Evolutionary conservation across 1,284 basidiomycete species (phyloP).

Genomic region (Ceratobasidium sp.): DNA sequence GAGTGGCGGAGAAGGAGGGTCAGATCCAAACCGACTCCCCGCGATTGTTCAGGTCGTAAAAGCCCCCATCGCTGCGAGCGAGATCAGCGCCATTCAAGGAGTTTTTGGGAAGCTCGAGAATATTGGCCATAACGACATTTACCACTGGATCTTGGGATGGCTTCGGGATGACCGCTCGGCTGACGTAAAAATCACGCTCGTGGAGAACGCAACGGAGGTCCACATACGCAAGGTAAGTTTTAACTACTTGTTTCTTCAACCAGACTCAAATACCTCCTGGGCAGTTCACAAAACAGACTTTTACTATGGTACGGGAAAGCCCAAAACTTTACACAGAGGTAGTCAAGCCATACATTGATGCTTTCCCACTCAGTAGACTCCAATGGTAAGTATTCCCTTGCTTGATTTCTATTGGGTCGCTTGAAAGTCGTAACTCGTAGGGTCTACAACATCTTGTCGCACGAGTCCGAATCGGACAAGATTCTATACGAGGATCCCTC

Average conservation of each 20-base stretch:
- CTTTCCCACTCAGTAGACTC: constrained; percentile 79
- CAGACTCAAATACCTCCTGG: constrained; percentile 32
- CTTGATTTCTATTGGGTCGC: background rate
- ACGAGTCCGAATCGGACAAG: constrained; percentile 83
- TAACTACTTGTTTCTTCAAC: background rate
- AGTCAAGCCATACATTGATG: constrained; percentile 82
- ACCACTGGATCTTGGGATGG: constrained; percentile 50
- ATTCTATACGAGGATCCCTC: constrained; percentile 75
- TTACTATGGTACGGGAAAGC: constrained; percentile 83
- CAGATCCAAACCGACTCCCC: constrained; percentile 52
- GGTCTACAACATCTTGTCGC: constrained; percentile 89
- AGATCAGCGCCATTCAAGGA: constrained; percentile 52
- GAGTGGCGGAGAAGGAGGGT: background rate
- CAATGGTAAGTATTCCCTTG: constrained; percentile 73
- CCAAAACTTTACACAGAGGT: constrained; percentile 77
- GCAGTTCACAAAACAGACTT: constrained; percentile 84
- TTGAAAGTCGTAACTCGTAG: constrained; percentile 59
- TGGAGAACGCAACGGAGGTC: constrained; percentile 84
- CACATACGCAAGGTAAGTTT: constrained; percentile 81
- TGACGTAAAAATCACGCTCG: constrained; percentile 75
- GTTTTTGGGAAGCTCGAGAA: constrained; percentile 61
- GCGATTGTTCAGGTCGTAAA: constrained; percentile 75
- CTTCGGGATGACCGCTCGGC: constrained; percentile 49
- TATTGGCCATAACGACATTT: constrained; percentile 55
- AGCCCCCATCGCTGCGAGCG: constrained; percentile 62